These are phyloP conservation scores for Acanthamoeba royreba DNA, from an alignment of 208 protist genomes.

Conservation along the genomic window DNA sequence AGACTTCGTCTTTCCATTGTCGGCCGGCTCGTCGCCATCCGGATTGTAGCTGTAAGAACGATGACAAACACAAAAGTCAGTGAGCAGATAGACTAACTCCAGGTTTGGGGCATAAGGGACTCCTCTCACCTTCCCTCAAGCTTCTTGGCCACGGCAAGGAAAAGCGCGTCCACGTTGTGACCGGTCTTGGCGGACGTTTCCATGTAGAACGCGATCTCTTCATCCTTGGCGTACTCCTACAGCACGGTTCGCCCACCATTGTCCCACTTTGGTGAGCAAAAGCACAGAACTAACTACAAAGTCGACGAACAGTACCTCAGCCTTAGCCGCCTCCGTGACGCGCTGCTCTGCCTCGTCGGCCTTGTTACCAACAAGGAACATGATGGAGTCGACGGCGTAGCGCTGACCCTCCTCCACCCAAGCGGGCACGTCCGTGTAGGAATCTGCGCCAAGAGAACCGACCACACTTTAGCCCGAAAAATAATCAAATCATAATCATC, in stretches of 20 bases:
- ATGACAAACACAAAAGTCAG: background rate
- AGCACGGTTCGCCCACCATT: background rate
- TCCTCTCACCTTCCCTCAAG: background rate
- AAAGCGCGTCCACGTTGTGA: slow-evolving; percentile 37
- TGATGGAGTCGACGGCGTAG: slow-evolving; percentile 46
- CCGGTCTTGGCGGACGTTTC: slow-evolving; percentile 47
- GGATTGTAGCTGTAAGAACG: background rate
- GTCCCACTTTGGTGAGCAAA: background rate
- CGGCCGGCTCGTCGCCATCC: background rate
- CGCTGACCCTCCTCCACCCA: slow-evolving; percentile 44
- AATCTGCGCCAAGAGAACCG: background rate
- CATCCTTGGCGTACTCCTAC: slow-evolving; percentile 46
- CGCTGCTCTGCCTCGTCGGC: slow-evolving; percentile 1
- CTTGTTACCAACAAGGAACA: slow-evolving; percentile 54
- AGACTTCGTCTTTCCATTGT: background rate
- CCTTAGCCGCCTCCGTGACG: slow-evolving; percentile 34
- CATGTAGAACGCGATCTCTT: slow-evolving; percentile 50
- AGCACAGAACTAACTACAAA: background rate
- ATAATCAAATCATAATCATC: background rate
- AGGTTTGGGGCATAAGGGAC: background rate
- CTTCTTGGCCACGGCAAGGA: slow-evolving; percentile 47
- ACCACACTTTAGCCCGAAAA: background rate
- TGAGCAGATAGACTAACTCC: background rate
- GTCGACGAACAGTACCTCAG: background rate
- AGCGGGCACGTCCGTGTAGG: slow-evolving; percentile 42